Base-by-base conservation (phyloP, 2,329 filamentous ascomycete genomes). In the Onygenales sp. region DNA sequence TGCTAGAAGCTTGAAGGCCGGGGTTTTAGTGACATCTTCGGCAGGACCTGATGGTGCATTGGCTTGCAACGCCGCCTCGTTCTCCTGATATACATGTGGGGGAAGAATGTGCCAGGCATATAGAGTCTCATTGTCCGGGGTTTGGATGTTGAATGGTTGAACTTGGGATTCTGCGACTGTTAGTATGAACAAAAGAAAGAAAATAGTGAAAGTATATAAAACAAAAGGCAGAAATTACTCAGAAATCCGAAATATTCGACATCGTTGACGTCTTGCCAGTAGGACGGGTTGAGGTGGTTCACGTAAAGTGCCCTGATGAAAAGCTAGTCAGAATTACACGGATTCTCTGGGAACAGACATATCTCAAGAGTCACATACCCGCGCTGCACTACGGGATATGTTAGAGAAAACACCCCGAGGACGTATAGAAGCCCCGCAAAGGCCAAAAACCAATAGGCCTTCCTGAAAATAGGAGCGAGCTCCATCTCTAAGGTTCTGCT, bases 31-130 rank as follows among this genome's bases (percentile, higher is more conserved):
- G 53, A 80, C 72, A 56, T 75, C 74, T 27, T 70, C 64, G 10
- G 62, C 54, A 62, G 59, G 69, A 73, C 76, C 67, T 79, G 83
- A 83, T 57, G 72, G 67, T 5, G 71, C 67, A 59, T 82, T 77
- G 4, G 70, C 67, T 40, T 79, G 72, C 10, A 94, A 72, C 11
- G 74, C 72, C 21, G 76, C 70, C 62, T 94, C 86, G 61, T 95
- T 79, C 59, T 85, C 77, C 6, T 82, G 75, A 66, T 94, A 95
- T 0, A 88, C 74, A 50, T 85, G 82, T 6, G 94, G 70, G 0
- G 92, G 92, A 48, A 96, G 73, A 52, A 97, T 79, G 64, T 96
- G 92, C 92, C 92, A 97, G 31, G 87, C 87, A 65, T 93, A 94
- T 14, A 97, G 73, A 2, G 75, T 82, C 67, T 91, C 85, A 40